These are phyloP conservation scores for Solanum peruvianum DNA, from an alignment of 257 asterid genomes.

Conservation along the genomic window DNA sequence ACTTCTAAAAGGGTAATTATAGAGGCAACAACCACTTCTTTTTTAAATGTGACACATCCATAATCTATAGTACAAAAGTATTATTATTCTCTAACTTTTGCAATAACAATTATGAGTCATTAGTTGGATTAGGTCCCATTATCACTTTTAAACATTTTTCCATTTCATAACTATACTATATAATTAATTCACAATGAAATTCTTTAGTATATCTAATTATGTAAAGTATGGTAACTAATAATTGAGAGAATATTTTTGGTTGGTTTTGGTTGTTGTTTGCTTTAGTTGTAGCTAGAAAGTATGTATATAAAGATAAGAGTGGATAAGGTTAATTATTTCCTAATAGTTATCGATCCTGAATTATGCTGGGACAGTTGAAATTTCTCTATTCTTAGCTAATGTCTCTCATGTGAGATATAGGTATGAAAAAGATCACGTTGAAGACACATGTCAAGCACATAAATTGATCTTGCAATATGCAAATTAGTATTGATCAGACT, in stretches of 20 bases:
- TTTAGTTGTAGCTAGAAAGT: not conserved
- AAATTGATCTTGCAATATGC: not conserved
- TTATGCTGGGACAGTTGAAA: fast-evolving
- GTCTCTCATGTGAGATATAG: not conserved
- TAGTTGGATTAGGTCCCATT: not conserved
- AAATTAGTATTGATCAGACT: not conserved
- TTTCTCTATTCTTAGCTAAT: not conserved
- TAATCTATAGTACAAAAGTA: not conserved
- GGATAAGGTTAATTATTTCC: not conserved
- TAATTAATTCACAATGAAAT: not conserved
- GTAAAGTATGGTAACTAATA: not conserved
- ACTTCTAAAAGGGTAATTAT: not conserved
- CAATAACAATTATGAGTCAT: not conserved
- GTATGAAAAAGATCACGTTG: not conserved
- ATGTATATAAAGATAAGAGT: not conserved
- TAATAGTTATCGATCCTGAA: not conserved
- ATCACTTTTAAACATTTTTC: not conserved
- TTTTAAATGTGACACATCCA: not conserved
- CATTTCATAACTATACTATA: not conserved
- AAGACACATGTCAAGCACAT: not conserved
- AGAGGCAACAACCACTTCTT: not conserved
- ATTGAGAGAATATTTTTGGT: not conserved
- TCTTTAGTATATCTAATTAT: not conserved
- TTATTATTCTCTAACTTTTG: not conserved
- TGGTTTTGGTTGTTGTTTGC: not conserved